Conservation (phyloP, 1,284 basidiomycete genomes). For the Tausonia pullulans region DNA sequence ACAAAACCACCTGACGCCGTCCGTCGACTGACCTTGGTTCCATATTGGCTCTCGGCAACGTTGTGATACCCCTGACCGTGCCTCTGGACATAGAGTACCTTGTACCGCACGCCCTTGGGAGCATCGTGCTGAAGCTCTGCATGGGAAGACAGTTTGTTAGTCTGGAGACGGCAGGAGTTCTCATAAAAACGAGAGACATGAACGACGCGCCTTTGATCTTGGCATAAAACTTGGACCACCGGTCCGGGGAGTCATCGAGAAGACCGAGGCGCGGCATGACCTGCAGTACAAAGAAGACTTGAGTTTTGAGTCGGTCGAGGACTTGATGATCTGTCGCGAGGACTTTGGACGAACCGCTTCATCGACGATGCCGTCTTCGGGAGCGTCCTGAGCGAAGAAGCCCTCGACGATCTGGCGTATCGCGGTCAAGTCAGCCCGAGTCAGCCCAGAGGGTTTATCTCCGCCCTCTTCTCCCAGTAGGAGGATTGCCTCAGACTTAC, state of each 20-base stretch:
- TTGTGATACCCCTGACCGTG: slow-evolving; percentile 13
- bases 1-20: not conserved
- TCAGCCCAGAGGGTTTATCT: not conserved
- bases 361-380: not conserved
- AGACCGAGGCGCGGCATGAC: slow-evolving; percentile 12
- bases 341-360: not conserved
- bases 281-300: not conserved
- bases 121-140: not conserved
- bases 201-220: not conserved
- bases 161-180: not conserved
- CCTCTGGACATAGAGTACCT: slow-evolving; percentile 6
- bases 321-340: not conserved
- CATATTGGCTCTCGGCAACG: slow-evolving; percentile 8
- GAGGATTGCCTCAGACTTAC: no score
- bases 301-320: not conserved
- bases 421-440: not conserved
- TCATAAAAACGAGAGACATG: not conserved
- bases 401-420: slow-evolving; percentile 6
- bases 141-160: no score
- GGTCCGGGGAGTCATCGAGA: not conserved
- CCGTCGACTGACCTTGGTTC: not conserved
- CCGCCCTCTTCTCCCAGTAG: not conserved
- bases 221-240: slow-evolving; percentile 1
- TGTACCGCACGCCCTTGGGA: not conserved
- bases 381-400: slow-evolving; percentile 9